phyloP scores from a whole-genome alignment of 768 basidiomycete genomes.

The Psilocybe azurescens region DNA sequence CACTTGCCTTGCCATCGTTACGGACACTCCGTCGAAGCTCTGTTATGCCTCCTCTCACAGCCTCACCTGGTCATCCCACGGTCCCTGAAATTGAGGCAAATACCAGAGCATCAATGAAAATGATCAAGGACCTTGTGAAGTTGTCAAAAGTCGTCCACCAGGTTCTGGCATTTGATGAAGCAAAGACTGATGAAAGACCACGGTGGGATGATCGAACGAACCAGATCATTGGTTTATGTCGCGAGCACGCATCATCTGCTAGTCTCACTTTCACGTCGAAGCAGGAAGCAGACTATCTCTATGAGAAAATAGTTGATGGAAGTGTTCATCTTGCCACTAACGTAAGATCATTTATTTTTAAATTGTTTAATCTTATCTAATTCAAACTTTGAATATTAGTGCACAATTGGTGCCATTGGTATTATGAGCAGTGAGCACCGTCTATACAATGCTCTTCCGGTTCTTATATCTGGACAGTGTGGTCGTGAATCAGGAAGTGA shows the following conservation, averaged over 20 bases:
- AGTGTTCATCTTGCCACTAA: not conserved
- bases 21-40: no score
- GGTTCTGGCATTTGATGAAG: conserved; percentile 35
- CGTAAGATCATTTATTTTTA: not conserved
- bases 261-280: conserved; percentile 22
- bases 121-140: not conserved
- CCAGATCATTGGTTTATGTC: conserved; percentile 30
- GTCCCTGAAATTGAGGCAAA: conserved; percentile 10
- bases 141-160: conserved; percentile 18
- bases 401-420: conserved; percentile 29
- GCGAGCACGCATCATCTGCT: conserved; percentile 23
- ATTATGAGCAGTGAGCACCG: conserved; percentile 23
- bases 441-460: conserved; percentile 23
- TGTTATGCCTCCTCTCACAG: no score
- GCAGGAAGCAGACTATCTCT: conserved; percentile 28
- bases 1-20: not conserved
- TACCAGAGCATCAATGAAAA: not conserved
- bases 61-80: not conserved
- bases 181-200: conserved; percentile 28
- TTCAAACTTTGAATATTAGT: conserved; percentile 34
- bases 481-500: conserved; percentile 25
- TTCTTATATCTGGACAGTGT: conserved; percentile 30
- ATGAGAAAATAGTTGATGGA: not conserved
- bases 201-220: conserved; percentile 29
- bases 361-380: not conserved